Evolutionary conservation across 805 yeast genomes (phyloP).

Genomic region (Lachancea fermentati): DNA sequence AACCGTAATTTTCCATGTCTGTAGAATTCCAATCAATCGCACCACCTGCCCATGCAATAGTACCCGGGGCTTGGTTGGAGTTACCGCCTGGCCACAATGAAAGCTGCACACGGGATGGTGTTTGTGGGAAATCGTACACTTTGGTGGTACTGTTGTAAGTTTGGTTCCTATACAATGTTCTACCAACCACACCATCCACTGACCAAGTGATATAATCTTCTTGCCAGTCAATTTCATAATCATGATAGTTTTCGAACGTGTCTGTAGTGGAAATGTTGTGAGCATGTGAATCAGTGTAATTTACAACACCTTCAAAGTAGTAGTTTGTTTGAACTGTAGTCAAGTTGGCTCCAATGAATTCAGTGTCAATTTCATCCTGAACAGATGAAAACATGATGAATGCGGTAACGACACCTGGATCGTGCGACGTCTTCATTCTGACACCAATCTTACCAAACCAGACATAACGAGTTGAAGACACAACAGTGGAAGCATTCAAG

Average conservation of each 20-base stretch:
- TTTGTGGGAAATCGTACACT: conserved; percentile 57
- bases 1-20: conserved; percentile 74
- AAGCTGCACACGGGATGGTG: conserved; percentile 66
- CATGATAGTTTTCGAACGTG: conserved; percentile 67
- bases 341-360: conserved; percentile 74
- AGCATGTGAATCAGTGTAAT: conserved; percentile 52
- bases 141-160: conserved; percentile 61
- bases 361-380: conserved; percentile 87
- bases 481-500: conserved; percentile 58
- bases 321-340: conserved; percentile 67
- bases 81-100: conserved; percentile 80
- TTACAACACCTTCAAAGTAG: conserved; percentile 68
- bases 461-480: conserved; percentile 70
- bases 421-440: conserved; percentile 65
- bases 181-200: conserved; percentile 60
- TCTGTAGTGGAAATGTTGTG: conserved; percentile 35
- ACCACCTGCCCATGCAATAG: conserved; percentile 87
- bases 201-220: conserved; percentile 68
- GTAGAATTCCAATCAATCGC: conserved; percentile 71
- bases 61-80: conserved; percentile 49
- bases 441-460: conserved; percentile 86
- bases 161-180: conserved; percentile 56
- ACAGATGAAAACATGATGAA: conserved; percentile 76
- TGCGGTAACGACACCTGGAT: conserved; percentile 78
- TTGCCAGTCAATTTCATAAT: conserved; percentile 75